Conservation (phyloP, 2,329 filamentous ascomycete genomes). For the Exophiala xenobiotica region DNA sequence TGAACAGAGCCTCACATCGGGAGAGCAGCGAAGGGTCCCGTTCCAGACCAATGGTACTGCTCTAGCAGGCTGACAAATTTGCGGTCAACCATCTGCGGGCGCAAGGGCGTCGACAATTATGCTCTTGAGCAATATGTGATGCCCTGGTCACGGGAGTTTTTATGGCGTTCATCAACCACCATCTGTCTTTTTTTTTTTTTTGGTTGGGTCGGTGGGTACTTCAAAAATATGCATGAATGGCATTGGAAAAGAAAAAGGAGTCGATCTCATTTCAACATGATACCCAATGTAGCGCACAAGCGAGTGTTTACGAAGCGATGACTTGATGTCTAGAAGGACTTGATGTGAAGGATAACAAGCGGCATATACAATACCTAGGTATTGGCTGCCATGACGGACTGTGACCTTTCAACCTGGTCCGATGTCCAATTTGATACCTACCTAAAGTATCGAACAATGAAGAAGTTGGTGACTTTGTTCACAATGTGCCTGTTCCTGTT, state of each 20-base stretch:
- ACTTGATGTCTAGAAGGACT: conserved; percentile 3
- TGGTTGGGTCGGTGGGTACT: no score
- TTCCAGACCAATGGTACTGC: conserved; percentile 15
- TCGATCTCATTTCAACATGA: conserved; percentile 29
- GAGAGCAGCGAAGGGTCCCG: conserved; percentile 17
- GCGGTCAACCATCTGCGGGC: not conserved
- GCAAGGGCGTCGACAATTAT: conserved; percentile 8
- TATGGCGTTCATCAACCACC: not conserved
- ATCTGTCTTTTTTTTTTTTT: not conserved
- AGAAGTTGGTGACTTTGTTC: no score
- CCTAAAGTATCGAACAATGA: no score
- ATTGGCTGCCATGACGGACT: not conserved
- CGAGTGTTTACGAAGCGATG: conserved; percentile 19
- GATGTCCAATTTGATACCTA: no score
- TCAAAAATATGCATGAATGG: no score
- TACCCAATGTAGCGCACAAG: conserved; percentile 17
- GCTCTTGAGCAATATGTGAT: not conserved
- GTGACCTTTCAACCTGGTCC: conserved; percentile 15
- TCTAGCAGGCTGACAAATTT: conserved; percentile 9
- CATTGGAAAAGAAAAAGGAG: conserved; percentile 11
- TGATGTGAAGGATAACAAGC: not conserved
- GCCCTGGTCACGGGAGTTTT: not conserved
- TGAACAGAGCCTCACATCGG: conserved; percentile 15
- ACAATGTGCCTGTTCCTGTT: no score
- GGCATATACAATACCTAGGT: no score